Evolutionary conservation across 129 eudicot species (phyloP).

Genomic region (Escallonia rubra): DNA sequence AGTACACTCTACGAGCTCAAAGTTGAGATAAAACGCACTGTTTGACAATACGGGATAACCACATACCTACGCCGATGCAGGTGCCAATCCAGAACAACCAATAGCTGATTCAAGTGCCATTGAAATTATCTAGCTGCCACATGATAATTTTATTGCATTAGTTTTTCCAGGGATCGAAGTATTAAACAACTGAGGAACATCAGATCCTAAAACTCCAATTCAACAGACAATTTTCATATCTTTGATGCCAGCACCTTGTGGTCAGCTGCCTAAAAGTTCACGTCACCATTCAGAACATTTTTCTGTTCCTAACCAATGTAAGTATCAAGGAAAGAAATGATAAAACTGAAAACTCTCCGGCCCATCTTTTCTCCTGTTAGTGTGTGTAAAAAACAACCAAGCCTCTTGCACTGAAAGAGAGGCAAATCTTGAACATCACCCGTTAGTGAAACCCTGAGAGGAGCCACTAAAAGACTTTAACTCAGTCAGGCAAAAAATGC

Average conservation of each 20-base stretch:
- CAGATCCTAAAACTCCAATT: not conserved
- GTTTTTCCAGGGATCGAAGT: no score
- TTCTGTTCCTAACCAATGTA: not conserved
- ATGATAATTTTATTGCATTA: not conserved
- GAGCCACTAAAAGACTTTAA: no score
- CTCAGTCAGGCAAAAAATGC: no score
- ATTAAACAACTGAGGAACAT: no score
- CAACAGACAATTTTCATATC: not conserved
- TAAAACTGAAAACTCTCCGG: not conserved
- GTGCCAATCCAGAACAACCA: not conserved
- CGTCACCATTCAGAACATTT: no score
- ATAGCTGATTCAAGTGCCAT: not conserved
- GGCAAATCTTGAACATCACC: not conserved
- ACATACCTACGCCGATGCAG: not conserved
- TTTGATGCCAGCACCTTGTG: no score
- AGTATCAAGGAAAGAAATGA: not conserved
- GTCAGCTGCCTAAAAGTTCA: no score
- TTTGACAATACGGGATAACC: constrained; percentile 15
- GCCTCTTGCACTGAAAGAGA: not conserved
- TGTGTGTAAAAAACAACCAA: not conserved
- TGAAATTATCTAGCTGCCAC: not conserved
- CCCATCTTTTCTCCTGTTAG: no score
- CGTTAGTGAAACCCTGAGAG: not conserved
- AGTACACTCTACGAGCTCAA: constrained; percentile 17
- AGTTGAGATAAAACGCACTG: constrained; percentile 17